These are phyloP conservation scores for Ehretia macrophylla DNA, from an alignment of 257 asterid genomes.

Conservation along the genomic window DNA sequence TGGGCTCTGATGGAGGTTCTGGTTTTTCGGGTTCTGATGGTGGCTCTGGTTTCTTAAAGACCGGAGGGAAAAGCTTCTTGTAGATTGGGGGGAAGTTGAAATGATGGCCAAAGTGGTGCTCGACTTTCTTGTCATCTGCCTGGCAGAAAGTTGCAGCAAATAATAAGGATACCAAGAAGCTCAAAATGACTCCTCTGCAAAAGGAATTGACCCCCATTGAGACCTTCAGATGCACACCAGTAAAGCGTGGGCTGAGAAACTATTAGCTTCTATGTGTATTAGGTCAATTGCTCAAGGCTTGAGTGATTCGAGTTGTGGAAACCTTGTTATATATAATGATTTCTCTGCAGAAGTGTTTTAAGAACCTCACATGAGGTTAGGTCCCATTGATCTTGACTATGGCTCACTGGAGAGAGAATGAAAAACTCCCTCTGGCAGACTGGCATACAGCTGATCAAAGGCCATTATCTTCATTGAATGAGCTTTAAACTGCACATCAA, in stretches of 20 bases:
- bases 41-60: constrained; percentile 41
- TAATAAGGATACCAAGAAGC: too few species aligned
- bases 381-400: constrained; percentile 45
- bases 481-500: constrained; percentile 7
- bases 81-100: constrained; percentile 36
- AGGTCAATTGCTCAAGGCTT: not conserved
- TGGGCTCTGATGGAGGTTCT: not conserved
- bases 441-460: constrained; percentile 35
- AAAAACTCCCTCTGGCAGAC: not conserved
- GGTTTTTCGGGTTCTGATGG: constrained; percentile 7
- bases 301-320: constrained; percentile 1
- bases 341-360: constrained; percentile 15
- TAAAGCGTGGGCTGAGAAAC: constrained; percentile 2
- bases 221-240: too few species aligned
- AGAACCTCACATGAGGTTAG: constrained; percentile 73
- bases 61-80: constrained; percentile 42
- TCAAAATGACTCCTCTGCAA: too few species aligned
- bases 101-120: constrained; percentile 39
- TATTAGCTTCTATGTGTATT: not conserved
- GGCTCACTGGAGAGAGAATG: not conserved
- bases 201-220: too few species aligned
- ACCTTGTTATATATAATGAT: constrained; percentile 13
- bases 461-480: constrained; percentile 63
- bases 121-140: not conserved
- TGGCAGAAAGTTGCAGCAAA: too few species aligned